phyloP scores from a whole-genome alignment of 2,329 filamentous ascomycete species.

The Pseudocercospora macadamiae region DNA sequence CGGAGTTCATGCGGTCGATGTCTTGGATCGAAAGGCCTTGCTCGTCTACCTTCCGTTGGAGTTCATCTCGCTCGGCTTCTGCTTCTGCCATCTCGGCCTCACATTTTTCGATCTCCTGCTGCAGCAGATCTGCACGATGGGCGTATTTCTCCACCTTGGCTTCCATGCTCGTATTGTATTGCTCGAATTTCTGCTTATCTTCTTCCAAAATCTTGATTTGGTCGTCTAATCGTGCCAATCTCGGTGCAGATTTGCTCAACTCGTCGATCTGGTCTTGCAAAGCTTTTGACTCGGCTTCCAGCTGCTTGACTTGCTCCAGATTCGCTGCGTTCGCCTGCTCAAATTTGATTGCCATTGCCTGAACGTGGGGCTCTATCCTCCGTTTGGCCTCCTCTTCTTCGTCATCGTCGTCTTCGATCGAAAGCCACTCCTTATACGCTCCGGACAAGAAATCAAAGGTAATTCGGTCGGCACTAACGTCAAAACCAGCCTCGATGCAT shows the following conservation, averaged over 20 bases:
- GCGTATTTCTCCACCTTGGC: constrained; percentile 89
- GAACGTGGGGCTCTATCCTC: constrained; percentile 79
- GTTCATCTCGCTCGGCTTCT: constrained; percentile 75
- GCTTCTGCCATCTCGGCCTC: constrained; percentile 74
- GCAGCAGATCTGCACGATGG: constrained; percentile 75
- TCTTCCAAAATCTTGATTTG: constrained; percentile 93
- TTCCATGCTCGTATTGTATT: constrained; percentile 84
- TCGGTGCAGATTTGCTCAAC: constrained; percentile 81
- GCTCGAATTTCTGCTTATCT: constrained; percentile 92
- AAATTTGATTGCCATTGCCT: constrained; percentile 86
- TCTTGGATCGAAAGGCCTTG: constrained; percentile 96
- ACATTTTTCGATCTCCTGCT: constrained; percentile 82
- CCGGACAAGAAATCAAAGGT: constrained; percentile 90
- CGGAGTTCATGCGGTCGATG: constrained; percentile 97
- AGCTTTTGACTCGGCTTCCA: constrained; percentile 83
- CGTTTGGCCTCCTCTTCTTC: constrained; percentile 80
- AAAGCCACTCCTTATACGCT: constrained; percentile 91
- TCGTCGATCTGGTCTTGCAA: constrained; percentile 86
- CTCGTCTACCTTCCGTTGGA: constrained; percentile 86
- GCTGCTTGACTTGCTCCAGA: constrained; percentile 76
- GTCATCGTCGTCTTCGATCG: constrained; percentile 75
- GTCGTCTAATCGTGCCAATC: constrained; percentile 81
- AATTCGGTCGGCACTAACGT: constrained; percentile 86
- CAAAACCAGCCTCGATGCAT: constrained; percentile 82
- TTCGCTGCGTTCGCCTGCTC: constrained; percentile 83